Evolutionary conservation across 2,329 filamentous ascomycete species (phyloP), one percentile per base, ranked within the genome.

Genomic region (Cytospora paraplurivora): DNA sequence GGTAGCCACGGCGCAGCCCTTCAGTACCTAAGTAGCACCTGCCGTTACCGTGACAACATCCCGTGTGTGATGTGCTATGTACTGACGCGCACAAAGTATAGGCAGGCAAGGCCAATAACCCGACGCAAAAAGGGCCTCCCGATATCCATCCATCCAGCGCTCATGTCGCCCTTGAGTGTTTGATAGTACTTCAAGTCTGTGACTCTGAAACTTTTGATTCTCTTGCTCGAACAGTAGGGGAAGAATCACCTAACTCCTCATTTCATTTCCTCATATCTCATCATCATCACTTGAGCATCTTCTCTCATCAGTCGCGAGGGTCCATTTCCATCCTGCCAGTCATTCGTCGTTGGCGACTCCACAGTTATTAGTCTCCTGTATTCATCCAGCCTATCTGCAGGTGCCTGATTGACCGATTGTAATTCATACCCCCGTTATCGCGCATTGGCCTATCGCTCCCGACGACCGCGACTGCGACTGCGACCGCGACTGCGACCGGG

Each of bases 21-120:
- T 27, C 35, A 37, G 8, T 37, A 8, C 8, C 38, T n/a, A 8
- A 17, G 4, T n/a, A n/a, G 3, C 41, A 19, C 21, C 44, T 17
- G n/a, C 44, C 44, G 59, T 61, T 61, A 53, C 59, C 52, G 51
- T 61, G 59, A 50, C 59, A 50, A 61, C 59, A 61, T 32, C 59
- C 59, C 38, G 19, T 38, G n/a, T 27, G 21, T 47, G n/a, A 19
- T 47, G n/a, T 47, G 21, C 21, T 21, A 12, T 44, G 15, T n/a
- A 47, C 11, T 27, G 27, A 2, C 37, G 15, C 15, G 7, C 10
- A 47, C n/a, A 21, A n/a, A 47, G 44, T 47, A 47, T 19, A 47
- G n/a, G 27, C 8, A 21, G 44, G 8, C 8, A 21, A 4, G 8
- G n/a, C 44, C 44, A 47, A 47, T 47, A n/a, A 47, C 44, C 44